Evolutionary conservation across 768 basidiomycete species (phyloP).

Genomic region (Mycena olivaceomarginata): DNA sequence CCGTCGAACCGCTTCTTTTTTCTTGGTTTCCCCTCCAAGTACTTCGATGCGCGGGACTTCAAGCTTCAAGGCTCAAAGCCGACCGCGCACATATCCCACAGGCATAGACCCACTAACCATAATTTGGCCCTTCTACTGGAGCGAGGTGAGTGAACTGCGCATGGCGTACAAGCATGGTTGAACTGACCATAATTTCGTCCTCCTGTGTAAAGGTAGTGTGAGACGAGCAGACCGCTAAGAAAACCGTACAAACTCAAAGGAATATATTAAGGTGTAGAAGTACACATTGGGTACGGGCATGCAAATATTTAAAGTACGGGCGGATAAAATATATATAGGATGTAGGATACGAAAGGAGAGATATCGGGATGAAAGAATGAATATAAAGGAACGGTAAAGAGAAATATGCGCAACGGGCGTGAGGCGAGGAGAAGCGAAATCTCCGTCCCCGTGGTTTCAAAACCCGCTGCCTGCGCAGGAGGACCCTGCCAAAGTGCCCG

Average conservation of each 20-base stretch:
- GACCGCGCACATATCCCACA: too few relatives aligned
- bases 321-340: conserved; percentile 2
- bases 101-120: too few relatives aligned
- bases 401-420: neutral
- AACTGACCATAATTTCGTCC: neutral
- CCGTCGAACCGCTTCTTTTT: too few relatives aligned
- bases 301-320: neutral
- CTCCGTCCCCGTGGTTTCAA: conserved; percentile 10
- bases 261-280: conserved; percentile 12
- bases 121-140: too few relatives aligned
- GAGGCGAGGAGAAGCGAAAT: conserved; percentile 7
- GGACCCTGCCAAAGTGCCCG: neutral
- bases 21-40: too few relatives aligned
- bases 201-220: too few relatives aligned
- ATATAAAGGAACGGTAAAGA: neutral
- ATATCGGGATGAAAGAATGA: conserved; percentile 9
- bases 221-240: too few relatives aligned
- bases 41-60: too few relatives aligned
- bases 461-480: conserved; percentile 9
- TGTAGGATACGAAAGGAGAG: conserved; percentile 20
- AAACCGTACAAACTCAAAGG: too few relatives aligned
- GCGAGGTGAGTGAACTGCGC: too few relatives aligned
- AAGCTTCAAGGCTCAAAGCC: too few relatives aligned
- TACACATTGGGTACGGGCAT: conserved; percentile 6
- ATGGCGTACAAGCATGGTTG: too few relatives aligned